Base-by-base conservation (phyloP, 2,329 filamentous ascomycete genomes). In the Stachybotrys chartarum region DNA sequence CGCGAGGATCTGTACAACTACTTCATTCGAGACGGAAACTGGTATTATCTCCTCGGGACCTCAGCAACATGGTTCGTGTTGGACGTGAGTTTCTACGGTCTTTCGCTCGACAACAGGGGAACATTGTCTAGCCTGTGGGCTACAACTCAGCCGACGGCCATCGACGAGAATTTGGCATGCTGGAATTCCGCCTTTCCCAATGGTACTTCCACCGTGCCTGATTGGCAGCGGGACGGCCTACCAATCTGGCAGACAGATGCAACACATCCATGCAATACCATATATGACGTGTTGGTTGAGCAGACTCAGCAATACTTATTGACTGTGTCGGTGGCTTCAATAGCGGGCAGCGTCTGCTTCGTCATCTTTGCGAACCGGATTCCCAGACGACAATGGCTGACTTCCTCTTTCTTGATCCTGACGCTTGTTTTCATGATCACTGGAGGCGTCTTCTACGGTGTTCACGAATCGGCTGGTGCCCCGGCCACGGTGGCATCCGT, bases 11-110 rank as follows among this genome's bases (percentile, higher is more conserved):
- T 81, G n/a, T 68, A 74, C 60, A 75, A 75, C 59, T 81, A 77
- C 64, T 79, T 81, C 54, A 73, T 81, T 70, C 65, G 64, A 32
- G 69, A 70, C 56, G 61, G 68, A 18, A 67, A 70, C 63, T 68
- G 66, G 70, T 59, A 63, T 32, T 70, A 72, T 54, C 61, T 75
- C 8, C 57, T 71, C 11, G 69, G 67, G 32, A 79, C 79, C 3
- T 74, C 76, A 0, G 63, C 75, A 39, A 70, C 75, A 50, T 82
- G 80, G 79, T 72, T 80, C 16, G 69, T 82, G 1, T 68, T 82
- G n/a, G 79, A 82, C 51, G 71, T 82, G 54, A 77, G 75, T 1
- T 82, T 81, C 56, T 82, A 82, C 57, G 79, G 79, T 7, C 74
- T 80, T 54, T 76, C 75, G 2, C 68, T 81, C 16, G 77, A 76